These are phyloP conservation scores for Boletus subcaerulescens DNA, from an alignment of 768 basidiomycete species.

Conservation along the genomic window DNA sequence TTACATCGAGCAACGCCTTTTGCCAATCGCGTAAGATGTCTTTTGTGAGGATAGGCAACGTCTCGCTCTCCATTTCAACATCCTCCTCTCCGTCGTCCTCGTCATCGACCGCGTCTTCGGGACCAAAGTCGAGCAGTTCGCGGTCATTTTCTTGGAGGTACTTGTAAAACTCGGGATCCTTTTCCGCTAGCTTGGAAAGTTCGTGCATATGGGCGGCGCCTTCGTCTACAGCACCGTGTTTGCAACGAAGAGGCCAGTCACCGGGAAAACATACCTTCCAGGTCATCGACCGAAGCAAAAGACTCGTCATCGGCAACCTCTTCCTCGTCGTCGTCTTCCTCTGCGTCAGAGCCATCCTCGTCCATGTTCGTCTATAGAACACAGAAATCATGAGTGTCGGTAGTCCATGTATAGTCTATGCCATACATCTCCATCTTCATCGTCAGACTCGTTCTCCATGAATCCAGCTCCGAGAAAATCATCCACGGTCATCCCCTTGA, in stretches of 20 bases:
- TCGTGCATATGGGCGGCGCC: slow-evolving; percentile 75
- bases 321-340: slow-evolving; percentile 41
- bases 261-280: slow-evolving; percentile 49
- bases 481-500: slow-evolving; percentile 64
- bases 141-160: slow-evolving; percentile 95
- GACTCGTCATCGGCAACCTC: slow-evolving; percentile 57
- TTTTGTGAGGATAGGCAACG: slow-evolving; percentile 59
- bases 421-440: slow-evolving; percentile 38
- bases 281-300: slow-evolving; percentile 75
- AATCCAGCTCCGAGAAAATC: slow-evolving; percentile 72
- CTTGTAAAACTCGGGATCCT: slow-evolving; percentile 99
- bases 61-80: slow-evolving; percentile 41
- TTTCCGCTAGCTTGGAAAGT: slow-evolving; percentile 85
- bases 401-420: slow-evolving; percentile 1
- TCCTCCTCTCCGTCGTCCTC: slow-evolving; percentile 43
- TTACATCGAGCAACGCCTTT: slow-evolving; percentile 79
- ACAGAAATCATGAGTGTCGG: slow-evolving; percentile 3
- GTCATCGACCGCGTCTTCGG: slow-evolving; percentile 45
- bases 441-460: slow-evolving; percentile 61
- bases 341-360: slow-evolving; percentile 31
- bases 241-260: background rate
- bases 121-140: slow-evolving; percentile 82
- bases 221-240: slow-evolving; percentile 47
- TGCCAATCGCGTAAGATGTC: slow-evolving; percentile 81
- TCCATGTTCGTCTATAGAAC: slow-evolving; percentile 27